phyloP scores from a whole-genome alignment of 2,329 filamentous ascomycete species.

The Nannizziopsis barbatae region DNA sequence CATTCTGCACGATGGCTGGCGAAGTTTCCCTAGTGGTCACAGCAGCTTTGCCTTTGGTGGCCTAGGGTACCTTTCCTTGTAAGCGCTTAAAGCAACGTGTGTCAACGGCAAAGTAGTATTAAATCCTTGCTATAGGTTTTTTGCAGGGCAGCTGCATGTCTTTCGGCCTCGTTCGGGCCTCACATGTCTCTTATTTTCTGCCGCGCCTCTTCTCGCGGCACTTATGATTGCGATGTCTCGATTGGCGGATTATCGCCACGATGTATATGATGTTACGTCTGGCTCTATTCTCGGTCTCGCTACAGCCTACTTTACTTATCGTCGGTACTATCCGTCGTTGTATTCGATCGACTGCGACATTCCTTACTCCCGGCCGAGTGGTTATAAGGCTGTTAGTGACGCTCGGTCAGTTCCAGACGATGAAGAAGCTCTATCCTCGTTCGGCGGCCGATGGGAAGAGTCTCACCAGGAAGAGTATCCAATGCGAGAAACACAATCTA shows the following conservation, averaged over 20 bases:
- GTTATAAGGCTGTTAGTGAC: slow-evolving; percentile 5
- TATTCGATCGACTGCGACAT: slow-evolving; percentile 11
- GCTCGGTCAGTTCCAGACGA: slow-evolving; percentile 11
- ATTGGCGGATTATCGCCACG: slow-evolving; percentile 54
- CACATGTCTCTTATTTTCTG: slow-evolving; percentile 43
- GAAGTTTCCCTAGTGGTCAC: slow-evolving; percentile 54
- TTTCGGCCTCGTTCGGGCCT: slow-evolving; percentile 49
- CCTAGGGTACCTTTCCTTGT: slow-evolving; percentile 47
- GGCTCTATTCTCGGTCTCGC: slow-evolving; percentile 45
- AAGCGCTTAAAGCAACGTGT: slow-evolving; percentile 17
- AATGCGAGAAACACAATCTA: slow-evolving; percentile 6
- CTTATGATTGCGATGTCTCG: slow-evolving; percentile 50
- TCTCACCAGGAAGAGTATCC: slow-evolving; percentile 6
- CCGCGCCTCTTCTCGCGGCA: slow-evolving; percentile 47
- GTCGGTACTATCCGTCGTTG: slow-evolving; percentile 46
- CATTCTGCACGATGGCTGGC: slow-evolving; percentile 52
- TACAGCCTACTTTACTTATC: slow-evolving; percentile 48
- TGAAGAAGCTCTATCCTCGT: slow-evolving; percentile 13
- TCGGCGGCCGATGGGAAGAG: not conserved
- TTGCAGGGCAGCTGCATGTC: slow-evolving; percentile 47
- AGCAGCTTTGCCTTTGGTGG: slow-evolving; percentile 51
- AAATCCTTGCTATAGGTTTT: slow-evolving; percentile 25
- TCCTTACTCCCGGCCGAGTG: slow-evolving; percentile 11
- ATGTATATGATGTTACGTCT: slow-evolving; percentile 50
- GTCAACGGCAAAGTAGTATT: not conserved